A percentile compares a stretch with the other conserved stretches of the same genome.
Conservation (phyloP, 257 asterid species). For the Nemophila menziesii region DNA sequence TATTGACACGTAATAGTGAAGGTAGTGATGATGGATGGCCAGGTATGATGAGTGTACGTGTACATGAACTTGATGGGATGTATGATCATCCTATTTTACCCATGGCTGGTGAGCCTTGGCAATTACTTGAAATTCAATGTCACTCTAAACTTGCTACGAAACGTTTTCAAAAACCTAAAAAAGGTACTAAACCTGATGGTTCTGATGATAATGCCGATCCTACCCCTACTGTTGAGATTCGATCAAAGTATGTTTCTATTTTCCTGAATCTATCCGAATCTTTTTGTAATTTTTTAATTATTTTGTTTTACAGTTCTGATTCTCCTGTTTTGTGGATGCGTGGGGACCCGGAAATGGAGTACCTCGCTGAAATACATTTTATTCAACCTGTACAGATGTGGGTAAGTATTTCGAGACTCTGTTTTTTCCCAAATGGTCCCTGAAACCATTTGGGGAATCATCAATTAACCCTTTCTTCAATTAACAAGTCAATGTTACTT, state of each 20-base stretch:
- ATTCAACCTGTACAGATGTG: conserved; percentile 97
- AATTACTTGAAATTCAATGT: conserved; percentile 88
- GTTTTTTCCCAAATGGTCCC: background rate
- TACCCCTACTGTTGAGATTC: conserved; percentile 47
- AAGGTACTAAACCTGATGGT: conserved; percentile 85
- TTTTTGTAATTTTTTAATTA: background rate
- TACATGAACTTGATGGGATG: conserved; percentile 98
- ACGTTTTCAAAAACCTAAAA: conserved; percentile 90
- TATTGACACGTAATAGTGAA: conserved; percentile 49
- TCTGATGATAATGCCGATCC: conserved; percentile 93
- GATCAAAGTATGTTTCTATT: conserved; percentile 57
- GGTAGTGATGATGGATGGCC: conserved; percentile 91
- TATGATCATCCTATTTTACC: conserved; percentile 96
- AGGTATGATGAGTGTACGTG: conserved; percentile 99
- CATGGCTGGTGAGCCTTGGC: conserved; percentile 98
- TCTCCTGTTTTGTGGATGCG: conserved; percentile 94
- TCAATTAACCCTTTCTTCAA: background rate
- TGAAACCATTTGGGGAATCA: background rate
- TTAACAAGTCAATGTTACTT: background rate
- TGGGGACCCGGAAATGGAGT: conserved; percentile 98
- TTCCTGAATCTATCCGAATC: no score
- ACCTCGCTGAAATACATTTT: conserved; percentile 81
- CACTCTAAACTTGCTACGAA: conserved; percentile 96
- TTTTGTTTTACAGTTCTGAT: conserved; percentile 61
- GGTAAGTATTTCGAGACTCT: conserved; percentile 45